These are phyloP conservation scores for Cicer judaicum DNA, from an alignment of 306 rosid genomes.

Conservation along the genomic window DNA sequence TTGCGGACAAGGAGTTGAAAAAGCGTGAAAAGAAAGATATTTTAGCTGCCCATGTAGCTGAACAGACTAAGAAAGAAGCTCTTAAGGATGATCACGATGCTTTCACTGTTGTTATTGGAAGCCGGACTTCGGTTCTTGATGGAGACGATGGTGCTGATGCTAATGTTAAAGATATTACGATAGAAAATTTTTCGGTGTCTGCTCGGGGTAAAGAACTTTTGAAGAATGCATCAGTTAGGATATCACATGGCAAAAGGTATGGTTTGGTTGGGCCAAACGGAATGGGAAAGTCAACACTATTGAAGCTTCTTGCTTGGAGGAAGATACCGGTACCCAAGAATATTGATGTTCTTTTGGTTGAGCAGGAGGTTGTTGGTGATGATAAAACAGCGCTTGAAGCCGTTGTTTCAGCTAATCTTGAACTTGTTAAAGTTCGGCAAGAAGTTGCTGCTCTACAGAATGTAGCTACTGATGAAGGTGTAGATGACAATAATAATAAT, in stretches of 20 bases:
- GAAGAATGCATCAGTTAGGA: slow-evolving; percentile 37
- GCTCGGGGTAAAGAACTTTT: slow-evolving; percentile 36
- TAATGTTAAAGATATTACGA: slow-evolving; percentile 30
- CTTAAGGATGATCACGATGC: slow-evolving; percentile 34
- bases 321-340: slow-evolving; percentile 82
- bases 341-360: slow-evolving; percentile 82
- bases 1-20: slow-evolving; percentile 37
- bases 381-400: slow-evolving; percentile 70
- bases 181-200: slow-evolving; percentile 32
- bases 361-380: slow-evolving; percentile 82
- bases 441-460: slow-evolving; percentile 68
- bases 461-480: slow-evolving; percentile 41
- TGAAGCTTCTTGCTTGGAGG: slow-evolving; percentile 91
- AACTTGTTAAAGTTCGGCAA: slow-evolving; percentile 63
- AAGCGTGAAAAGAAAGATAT: slow-evolving; percentile 36
- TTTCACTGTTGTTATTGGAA: slow-evolving; percentile 34
- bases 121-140: slow-evolving; percentile 36
- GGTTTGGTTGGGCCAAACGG: slow-evolving; percentile 80
- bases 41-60: slow-evolving; percentile 29
- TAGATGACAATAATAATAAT: not conserved
- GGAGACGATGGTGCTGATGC: slow-evolving; percentile 33
- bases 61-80: slow-evolving; percentile 30
- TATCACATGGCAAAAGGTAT: slow-evolving; percentile 72
- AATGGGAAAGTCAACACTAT: slow-evolving; percentile 75
- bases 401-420: slow-evolving; percentile 80